Base-by-base conservation (phyloP, 192 early-diverging fungal species). In the Entophlyctis helioformis region DNA sequence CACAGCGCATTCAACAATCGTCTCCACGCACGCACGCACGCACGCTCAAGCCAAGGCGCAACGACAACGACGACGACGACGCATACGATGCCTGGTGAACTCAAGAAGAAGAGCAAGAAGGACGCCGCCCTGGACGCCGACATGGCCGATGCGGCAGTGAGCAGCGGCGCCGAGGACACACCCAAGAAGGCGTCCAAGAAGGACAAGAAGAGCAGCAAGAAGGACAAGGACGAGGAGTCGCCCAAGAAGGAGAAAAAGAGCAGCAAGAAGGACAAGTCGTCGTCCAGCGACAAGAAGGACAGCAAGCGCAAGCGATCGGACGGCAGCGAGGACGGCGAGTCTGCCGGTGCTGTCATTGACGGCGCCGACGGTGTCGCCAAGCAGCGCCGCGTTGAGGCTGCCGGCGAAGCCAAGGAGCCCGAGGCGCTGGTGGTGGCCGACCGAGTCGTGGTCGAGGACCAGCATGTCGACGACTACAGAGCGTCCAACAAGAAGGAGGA, bases 181-280 rank as follows among this genome's bases (percentile, higher is more conserved):
- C n/a, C n/a, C n/a, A n/a, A n/a, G n/a, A n/a, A 31, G 42, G 12
- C 13, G 23, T 57, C 40, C 40, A 62, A 67, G 60, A 59, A 59
- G 53, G 21, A 32, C 1, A 50, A 48, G 51, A 59, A 59, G 49
- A 34, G 36, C 11, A 39, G 27, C 24, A 39, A 58, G 36, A 35
- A 39, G 36, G 48, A 25, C 24, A 40, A 25, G 27, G 21, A n/a
- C 15, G 44, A 41, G 33, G 34, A 28, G 9, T 38, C 44, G 19
- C 2, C 37, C 22, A 42, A 64, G 21, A 20, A 34, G 22, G 35
- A 32, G 32, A 37, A 48, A 20, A 59, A 56, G 48, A 54, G 48
- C 44, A 36, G 38, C 33, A 74, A 56, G 42, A 63, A 61, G 33
- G 44, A 66, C 19, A 66, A 77, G 56, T 48, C 66, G 23, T 13